phyloP scores from a whole-genome alignment of 495 filamentous ascomycete genomes.

The Aspergillus homomorphus region DNA sequence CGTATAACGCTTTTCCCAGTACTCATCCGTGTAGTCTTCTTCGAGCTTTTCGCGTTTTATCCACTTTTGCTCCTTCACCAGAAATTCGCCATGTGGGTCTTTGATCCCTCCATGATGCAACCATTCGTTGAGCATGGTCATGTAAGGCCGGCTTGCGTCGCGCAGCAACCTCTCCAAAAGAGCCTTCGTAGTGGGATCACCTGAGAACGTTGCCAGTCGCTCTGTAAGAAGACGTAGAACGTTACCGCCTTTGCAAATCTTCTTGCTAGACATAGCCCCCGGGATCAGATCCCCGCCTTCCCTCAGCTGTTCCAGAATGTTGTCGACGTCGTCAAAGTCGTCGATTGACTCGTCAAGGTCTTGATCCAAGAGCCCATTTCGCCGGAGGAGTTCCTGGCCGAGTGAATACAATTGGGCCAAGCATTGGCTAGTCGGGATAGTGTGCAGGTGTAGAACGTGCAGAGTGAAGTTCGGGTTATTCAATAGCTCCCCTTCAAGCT shows the following conservation, averaged over 20 bases:
- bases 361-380: constrained; percentile 83
- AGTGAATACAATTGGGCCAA: constrained; percentile 82
- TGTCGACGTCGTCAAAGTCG: constrained; percentile 79
- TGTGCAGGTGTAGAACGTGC: constrained; percentile 88
- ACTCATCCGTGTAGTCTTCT: constrained; percentile 97
- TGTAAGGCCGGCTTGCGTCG: constrained; percentile 90
- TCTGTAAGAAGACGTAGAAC: constrained; percentile 82
- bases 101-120: constrained; percentile 92
- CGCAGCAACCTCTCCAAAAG: constrained; percentile 76
- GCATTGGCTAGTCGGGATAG: constrained; percentile 83
- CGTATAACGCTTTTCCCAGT: constrained; percentile 97
- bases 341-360: constrained; percentile 81
- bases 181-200: constrained; percentile 81
- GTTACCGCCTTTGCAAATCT: constrained; percentile 90
- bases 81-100: constrained; percentile 90
- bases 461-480: constrained; percentile 85
- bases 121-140: constrained; percentile 99
- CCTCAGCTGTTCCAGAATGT: constrained; percentile 76
- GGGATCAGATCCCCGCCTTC: constrained; percentile 75
- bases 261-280: constrained; percentile 79
- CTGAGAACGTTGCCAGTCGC: constrained; percentile 80
- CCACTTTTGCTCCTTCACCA: constrained; percentile 93
- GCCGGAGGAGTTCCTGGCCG: constrained; percentile 80
- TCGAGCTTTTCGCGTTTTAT: constrained; percentile 88
- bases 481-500: constrained; percentile 87